These are phyloP conservation scores for Solanum tarijense DNA, from an alignment of 257 asterid genomes.

Conservation along the genomic window DNA sequence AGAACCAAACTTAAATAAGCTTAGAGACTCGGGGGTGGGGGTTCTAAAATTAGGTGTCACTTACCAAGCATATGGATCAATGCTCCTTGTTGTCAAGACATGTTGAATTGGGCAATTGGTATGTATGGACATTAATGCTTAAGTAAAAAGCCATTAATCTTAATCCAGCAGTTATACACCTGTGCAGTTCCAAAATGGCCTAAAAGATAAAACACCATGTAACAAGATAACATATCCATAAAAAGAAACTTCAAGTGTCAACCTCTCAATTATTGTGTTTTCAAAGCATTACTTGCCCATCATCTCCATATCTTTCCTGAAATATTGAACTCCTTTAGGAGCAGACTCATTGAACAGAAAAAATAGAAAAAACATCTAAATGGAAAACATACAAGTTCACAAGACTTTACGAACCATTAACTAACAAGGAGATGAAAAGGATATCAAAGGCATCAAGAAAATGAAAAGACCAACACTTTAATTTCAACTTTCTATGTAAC, in stretches of 20 bases:
- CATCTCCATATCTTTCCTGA: no score
- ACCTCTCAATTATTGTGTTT: not conserved
- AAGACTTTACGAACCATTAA: no score
- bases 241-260: not conserved
- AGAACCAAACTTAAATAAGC: not conserved
- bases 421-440: no score
- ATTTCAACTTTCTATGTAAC: no score
- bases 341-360: no score
- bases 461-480: no score
- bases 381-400: no score
- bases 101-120: not conserved
- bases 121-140: not conserved
- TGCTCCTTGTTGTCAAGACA: not conserved
- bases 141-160: no score
- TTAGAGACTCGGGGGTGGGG: not conserved
- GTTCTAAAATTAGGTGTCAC: not conserved
- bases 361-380: no score
- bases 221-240: not conserved
- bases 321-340: no score
- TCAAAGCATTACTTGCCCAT: no score
- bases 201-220: not conserved
- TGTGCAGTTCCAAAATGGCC: not conserved
- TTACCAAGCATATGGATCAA: not conserved
- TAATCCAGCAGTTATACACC: not conserved
- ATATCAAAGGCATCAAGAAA: no score